phyloP scores from a whole-genome alignment of 2,329 filamentous ascomycete genomes.

The Phaeoacremonium minimum region DNA sequence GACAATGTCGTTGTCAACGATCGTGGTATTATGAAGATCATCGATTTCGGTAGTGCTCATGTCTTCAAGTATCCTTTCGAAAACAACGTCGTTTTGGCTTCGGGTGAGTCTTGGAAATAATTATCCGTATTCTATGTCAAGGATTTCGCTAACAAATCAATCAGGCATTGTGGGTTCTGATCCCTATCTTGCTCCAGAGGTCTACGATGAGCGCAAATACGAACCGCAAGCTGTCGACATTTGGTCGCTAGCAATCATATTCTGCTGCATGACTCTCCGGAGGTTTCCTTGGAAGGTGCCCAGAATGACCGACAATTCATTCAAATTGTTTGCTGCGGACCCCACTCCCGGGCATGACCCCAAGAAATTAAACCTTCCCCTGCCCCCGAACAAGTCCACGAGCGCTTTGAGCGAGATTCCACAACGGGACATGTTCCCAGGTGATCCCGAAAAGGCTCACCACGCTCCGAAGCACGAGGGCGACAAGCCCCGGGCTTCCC shows the following conservation, averaged over 20 bases:
- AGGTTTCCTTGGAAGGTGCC: slow-evolving; percentile 98
- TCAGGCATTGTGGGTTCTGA: slow-evolving; percentile 73
- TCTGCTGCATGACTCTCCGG: slow-evolving; percentile 95
- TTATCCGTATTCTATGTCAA: slow-evolving; percentile 8
- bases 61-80: slow-evolving; percentile 98
- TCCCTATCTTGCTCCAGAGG: slow-evolving; percentile 93
- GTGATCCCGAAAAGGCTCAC: slow-evolving; percentile 22
- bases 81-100: slow-evolving; percentile 75
- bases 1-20: slow-evolving; percentile 98
- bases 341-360: slow-evolving; percentile 72
- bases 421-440: slow-evolving; percentile 30
- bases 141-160: slow-evolving; percentile 7
- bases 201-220: slow-evolving; percentile 90
- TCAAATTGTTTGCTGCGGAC: slow-evolving; percentile 83
- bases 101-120: slow-evolving; percentile 52
- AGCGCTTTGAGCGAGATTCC: slow-evolving; percentile 35
- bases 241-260: slow-evolving; percentile 98
- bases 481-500: slow-evolving; percentile 8
- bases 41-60: slow-evolving; percentile 96
- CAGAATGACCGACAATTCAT: slow-evolving; percentile 86
- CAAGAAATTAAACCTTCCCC: slow-evolving; percentile 43
- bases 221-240: slow-evolving; percentile 93
- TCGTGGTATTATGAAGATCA: slow-evolving; percentile 97
- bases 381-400: slow-evolving; percentile 39
- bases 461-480: slow-evolving; percentile 25